Conservation (phyloP, 2,329 filamentous ascomycete genomes). For the Venturiaceae sp. region DNA sequence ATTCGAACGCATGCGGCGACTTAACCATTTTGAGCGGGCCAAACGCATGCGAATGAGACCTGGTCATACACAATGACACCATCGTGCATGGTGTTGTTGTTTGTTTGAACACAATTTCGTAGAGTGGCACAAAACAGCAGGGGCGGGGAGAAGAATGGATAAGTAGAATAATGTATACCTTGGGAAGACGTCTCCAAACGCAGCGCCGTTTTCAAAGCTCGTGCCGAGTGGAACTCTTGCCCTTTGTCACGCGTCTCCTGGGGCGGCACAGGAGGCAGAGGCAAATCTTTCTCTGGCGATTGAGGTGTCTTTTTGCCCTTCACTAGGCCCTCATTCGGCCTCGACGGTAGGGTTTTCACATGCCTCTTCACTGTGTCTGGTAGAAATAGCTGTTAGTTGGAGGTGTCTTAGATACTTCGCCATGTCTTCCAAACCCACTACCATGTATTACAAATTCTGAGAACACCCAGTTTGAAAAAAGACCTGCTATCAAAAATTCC, state of each 20-base stretch:
- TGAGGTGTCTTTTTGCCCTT: not conserved
- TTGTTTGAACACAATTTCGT: not conserved
- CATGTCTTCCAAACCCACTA: not conserved
- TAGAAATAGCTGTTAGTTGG: not conserved
- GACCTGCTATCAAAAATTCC: too few species aligned
- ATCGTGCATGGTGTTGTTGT: not conserved
- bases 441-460: too few species aligned
- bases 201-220: not conserved
- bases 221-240: not conserved
- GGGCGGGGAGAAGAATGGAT: not conserved
- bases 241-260: not conserved
- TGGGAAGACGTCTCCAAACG: not conserved
- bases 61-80: constrained; percentile 1
- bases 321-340: not conserved
- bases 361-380: not conserved
- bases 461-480: too few species aligned
- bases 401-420: not conserved
- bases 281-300: not conserved
- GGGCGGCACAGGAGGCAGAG: not conserved
- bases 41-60: not conserved
- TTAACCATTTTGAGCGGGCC: not conserved
- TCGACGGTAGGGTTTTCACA: not conserved
- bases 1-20: not conserved
- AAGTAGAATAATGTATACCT: not conserved
- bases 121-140: not conserved